Conservation (phyloP, 805 yeast species). For the Brettanomyces nanus region DNA sequence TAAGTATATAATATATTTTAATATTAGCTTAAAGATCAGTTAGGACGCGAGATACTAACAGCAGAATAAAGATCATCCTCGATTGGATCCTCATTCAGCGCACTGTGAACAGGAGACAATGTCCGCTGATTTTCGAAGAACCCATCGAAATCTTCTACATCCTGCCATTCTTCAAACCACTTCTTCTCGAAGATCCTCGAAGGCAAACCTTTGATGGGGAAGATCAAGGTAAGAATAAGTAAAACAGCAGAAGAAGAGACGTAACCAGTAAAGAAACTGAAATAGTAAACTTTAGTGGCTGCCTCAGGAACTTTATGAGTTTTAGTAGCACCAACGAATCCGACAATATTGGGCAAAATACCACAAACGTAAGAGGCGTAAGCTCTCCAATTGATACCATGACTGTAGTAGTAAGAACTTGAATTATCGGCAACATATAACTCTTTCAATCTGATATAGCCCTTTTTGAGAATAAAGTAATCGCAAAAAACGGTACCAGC, state of each 20-base stretch:
- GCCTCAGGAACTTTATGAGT: constrained; percentile 65
- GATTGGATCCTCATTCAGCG: too few species aligned
- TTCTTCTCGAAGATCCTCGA: constrained; percentile 38
- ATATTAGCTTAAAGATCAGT: too few species aligned
- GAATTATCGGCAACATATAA: constrained; percentile 45
- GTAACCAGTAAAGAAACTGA: constrained; percentile 76
- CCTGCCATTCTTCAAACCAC: constrained; percentile 56
- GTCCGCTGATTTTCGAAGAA: constrained; percentile 8
- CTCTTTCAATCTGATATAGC: constrained; percentile 54
- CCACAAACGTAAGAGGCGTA: constrained; percentile 74
- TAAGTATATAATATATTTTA: too few species aligned
- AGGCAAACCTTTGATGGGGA: constrained; percentile 43
- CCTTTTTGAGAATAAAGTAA: constrained; percentile 67
- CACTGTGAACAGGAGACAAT: too few species aligned
- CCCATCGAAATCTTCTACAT: constrained; percentile 55
- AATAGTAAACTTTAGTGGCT: constrained; percentile 63
- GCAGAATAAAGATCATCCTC: too few species aligned
- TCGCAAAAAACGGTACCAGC: constrained; percentile 71
- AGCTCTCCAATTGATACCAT: constrained; percentile 81
- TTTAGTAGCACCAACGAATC: constrained; percentile 78
- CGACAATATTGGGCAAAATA: constrained; percentile 75
- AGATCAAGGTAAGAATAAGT: constrained; percentile 39
- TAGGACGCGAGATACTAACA: too few species aligned
- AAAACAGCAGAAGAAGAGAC: constrained; percentile 48
- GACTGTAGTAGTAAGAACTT: constrained; percentile 50